phyloP scores from a whole-genome alignment of 169 alveolate species.

The Plasmodium gonderi region DNA sequence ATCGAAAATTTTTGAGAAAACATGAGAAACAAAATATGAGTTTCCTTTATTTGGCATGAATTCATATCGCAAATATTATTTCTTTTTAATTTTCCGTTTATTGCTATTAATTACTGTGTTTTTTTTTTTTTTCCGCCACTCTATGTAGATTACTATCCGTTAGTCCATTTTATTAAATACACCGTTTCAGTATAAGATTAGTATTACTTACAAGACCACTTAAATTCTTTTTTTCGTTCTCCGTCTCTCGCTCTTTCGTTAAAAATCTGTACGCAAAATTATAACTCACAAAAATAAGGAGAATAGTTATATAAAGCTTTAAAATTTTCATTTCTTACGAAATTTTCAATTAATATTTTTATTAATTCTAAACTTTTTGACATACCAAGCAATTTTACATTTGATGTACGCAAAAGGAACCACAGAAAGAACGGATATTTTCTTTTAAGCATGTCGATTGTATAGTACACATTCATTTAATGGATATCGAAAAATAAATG shows the following conservation, averaged over 20 bases:
- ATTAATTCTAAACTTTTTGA: background rate
- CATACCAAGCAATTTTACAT: background rate
- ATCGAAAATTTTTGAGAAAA: background rate
- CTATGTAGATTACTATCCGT: background rate
- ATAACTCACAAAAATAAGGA: slow-evolving; percentile 1
- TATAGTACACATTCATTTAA: background rate
- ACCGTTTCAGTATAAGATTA: background rate
- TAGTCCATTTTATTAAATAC: background rate
- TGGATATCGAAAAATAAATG: background rate
- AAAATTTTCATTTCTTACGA: background rate
- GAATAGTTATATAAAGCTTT: slow-evolving; percentile 2
- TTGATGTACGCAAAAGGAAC: background rate
- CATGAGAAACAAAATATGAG: background rate
- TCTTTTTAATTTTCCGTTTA: background rate
- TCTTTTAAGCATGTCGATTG: background rate
- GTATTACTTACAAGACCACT: background rate
- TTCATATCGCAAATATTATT: background rate
- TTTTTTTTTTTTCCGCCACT: background rate
- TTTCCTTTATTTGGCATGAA: background rate
- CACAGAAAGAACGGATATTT: background rate
- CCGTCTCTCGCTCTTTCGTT: background rate
- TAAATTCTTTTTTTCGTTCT: background rate
- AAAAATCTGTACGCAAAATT: background rate
- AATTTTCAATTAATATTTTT: background rate
- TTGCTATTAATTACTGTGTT: background rate